Percentiles rank a stretch among this genome's conserved stretches.
Evolutionary conservation across 805 yeast species (phyloP).

Genomic region (Ogataea methylovora): DNA sequence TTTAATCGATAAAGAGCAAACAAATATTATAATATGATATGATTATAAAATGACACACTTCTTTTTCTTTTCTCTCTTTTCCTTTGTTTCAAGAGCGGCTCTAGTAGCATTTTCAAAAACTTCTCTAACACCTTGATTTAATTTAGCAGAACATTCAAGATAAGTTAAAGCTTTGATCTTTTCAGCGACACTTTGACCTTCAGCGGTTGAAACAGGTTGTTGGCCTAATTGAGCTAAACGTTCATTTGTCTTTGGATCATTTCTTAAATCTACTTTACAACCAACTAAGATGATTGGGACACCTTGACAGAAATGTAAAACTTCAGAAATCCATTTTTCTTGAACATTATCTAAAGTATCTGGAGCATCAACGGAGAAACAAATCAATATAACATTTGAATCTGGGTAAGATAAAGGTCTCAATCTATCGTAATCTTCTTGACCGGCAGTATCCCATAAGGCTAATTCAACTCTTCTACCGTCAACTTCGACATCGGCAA

Average conservation of each 20-base stretch:
- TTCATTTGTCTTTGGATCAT: slow-evolving; percentile 72
- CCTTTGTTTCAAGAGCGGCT: slow-evolving; percentile 72
- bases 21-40: not conserved
- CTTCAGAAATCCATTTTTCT: slow-evolving; percentile 95
- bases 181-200: slow-evolving; percentile 82
- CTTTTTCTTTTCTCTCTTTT: slow-evolving; percentile 47
- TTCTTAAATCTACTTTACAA: slow-evolving; percentile 84
- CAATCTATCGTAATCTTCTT: slow-evolving; percentile 92
- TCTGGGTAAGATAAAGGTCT: slow-evolving; percentile 91
- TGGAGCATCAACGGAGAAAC: slow-evolving; percentile 87
- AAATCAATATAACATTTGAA: slow-evolving; percentile 83
- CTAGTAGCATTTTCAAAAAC: slow-evolving; percentile 91
- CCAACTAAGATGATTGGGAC: slow-evolving; percentile 91
- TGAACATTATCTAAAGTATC: slow-evolving; percentile 90
- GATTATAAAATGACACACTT: slow-evolving; percentile 63
- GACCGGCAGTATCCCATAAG: slow-evolving; percentile 98
- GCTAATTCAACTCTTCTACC: slow-evolving; percentile 92
- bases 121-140: slow-evolving; percentile 86
- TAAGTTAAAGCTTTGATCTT: slow-evolving; percentile 83
- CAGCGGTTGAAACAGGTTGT: slow-evolving; percentile 73
- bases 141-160: slow-evolving; percentile 88
- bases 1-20: not conserved
- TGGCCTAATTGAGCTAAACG: slow-evolving; percentile 66
- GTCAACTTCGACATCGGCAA: slow-evolving; percentile 89
- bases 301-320: slow-evolving; percentile 88